Evolutionary conservation across 495 filamentous ascomycete species (phyloP), one percentile per base, ranked within the genome.

Genomic region (Sordaria brevicollis): DNA sequence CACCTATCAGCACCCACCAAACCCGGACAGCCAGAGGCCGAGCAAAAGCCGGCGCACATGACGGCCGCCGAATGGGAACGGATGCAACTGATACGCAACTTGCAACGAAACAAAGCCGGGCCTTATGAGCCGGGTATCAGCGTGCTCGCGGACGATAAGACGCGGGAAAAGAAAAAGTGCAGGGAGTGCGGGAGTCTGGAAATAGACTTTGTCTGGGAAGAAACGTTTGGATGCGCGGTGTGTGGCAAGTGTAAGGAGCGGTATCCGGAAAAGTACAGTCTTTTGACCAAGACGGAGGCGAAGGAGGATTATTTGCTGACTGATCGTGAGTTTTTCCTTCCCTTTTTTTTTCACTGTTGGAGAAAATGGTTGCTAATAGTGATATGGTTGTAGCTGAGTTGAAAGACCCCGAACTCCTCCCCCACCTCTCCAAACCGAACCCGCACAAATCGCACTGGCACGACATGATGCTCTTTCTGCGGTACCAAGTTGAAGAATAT

Each of bases 401-500:
- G 2, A 88, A 88, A 70, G 95, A 99, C 74, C 85, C 87, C 68
- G 92, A 94, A 62, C 82, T 99, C 10, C 83, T 99, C 4, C 95
- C 95, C 1, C 93, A 93, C 77, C 81, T 99, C 0, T 91, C 92
- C 71, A 89, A 88, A 33, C 95, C 96, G 5, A 99, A 99, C 76
- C 95, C 95, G 21, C 94, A 97, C 78, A 97, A 97, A 76, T 88
- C 89, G 0, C 93, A 93, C 37, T 99, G 93, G 92, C 94, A 97
- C 75, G 92, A 95, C 81, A 98, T 99, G 95, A 95, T 95, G 91
- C 87, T 99, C 1, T 99, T 91, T 76, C 83, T 99, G 9, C 90
- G 96, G 1, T 97, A 89, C 70, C 96, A 99, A 76, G 90, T 99
- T 2, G 95, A 99, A 74, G 92, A 91, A 65, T 97, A 96, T 75